Base-by-base conservation (phyloP, 495 filamentous ascomycete genomes). In the Astrothelium subdiscretum region DNA sequence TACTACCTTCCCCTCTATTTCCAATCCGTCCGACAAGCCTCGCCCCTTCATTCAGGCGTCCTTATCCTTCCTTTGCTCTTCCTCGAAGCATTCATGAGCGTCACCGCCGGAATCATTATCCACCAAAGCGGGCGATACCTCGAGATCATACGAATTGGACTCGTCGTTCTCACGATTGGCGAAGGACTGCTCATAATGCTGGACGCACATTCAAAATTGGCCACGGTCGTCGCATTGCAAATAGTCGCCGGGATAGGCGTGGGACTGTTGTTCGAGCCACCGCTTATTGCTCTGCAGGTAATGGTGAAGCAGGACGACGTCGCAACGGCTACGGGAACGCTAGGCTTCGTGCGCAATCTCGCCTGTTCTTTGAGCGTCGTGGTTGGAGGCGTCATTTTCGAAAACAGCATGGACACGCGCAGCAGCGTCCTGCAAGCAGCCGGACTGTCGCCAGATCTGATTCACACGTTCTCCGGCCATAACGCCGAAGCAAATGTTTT, bases 1-100 rank as follows among this genome's bases (percentile, higher is more conserved):
- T 86, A 82, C 67, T 86, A 83, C 62, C 73, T 85, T 22, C 83
- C 83, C 0, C 74, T 85, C 0, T 85, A 79, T 67, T 79, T 84
- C 24, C 83, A 86, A 67, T 79, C 78, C 2, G 81, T 76, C 0
- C 73, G 76, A 29, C 70, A 69, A 57, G 78, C 79, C 0, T 76
- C 77, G 0, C 82, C 83, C 0, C 69, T 83, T 61, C 74, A 69
- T 15, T 82, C 80, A 0, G 83, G 83, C 58, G 54, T 82, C 3
- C 62, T 83, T 3, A 73, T 82, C 15, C 72, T 86, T 15, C 81
- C 83, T 2, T 66, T 81, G 42, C 77, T 80, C 15, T 61, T 85
- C 15, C 74, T 74, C 11, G 76, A 79, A 67, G 80, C 84, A 0
- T 44, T 77, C 4, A 68, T 75, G 2, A 80, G 79, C 32, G 75